These are phyloP conservation scores for Elymus sibiricus DNA, from an alignment of 176 grass and related monocot genomes.

Conservation along the genomic window DNA sequence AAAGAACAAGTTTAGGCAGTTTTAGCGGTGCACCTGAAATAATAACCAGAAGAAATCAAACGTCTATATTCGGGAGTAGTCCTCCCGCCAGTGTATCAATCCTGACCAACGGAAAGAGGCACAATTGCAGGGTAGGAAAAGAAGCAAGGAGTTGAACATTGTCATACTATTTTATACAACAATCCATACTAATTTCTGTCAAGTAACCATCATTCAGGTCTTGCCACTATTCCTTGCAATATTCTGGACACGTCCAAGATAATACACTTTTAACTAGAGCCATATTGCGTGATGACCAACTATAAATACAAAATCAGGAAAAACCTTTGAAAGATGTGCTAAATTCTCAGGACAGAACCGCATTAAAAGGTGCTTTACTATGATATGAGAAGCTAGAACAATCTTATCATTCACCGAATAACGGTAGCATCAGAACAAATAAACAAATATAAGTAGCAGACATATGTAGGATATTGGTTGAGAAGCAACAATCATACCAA, in stretches of 20 bases:
- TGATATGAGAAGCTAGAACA: neutral
- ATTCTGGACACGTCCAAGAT: neutral
- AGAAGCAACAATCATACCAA: conserved; percentile 11
- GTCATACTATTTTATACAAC: neutral
- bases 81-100: neutral
- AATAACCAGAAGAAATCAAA: neutral
- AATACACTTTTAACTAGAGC: neutral
- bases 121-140: too few species aligned
- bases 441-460: neutral
- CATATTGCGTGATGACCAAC: neutral
- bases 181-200: neutral
- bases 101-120: too few species aligned
- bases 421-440: neutral
- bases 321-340: neutral
- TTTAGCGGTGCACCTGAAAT: neutral
- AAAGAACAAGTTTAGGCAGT: neutral
- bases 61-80: neutral
- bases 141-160: neutral
- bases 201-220: neutral
- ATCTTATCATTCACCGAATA: neutral
- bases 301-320: neutral
- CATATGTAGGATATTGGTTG: neutral
- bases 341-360: neutral
- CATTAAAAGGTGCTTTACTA: neutral
- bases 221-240: neutral